phyloP scores from a whole-genome alignment of 805 yeast species.

The Jamesozyma gamospora region DNA sequence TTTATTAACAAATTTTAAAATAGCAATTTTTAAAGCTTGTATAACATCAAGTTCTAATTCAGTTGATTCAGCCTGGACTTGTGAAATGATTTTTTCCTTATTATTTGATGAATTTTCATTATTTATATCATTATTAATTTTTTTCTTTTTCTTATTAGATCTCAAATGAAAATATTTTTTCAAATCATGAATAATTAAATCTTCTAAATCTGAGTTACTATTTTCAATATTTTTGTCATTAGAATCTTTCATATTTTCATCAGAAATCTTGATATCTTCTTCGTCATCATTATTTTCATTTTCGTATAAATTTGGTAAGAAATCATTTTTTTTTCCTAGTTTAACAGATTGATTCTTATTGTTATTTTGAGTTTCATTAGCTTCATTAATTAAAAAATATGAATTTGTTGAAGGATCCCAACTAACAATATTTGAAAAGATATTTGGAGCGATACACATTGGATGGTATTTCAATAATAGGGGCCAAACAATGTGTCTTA shows the following conservation, averaged over 20 bases:
- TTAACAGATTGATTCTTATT: not conserved
- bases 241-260: not conserved
- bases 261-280: not conserved
- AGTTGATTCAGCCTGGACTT: too few species aligned
- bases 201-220: constrained; percentile 15
- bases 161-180: constrained; percentile 42
- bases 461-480: constrained; percentile 73
- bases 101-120: too few species aligned
- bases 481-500: constrained; percentile 80
- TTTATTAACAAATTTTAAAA: constrained; percentile 54
- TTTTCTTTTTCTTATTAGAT: constrained; percentile 1
- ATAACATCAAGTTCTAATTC: constrained; percentile 33
- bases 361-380: not conserved
- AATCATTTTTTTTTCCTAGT: not conserved
- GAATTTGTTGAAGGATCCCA: constrained; percentile 19
- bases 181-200: constrained; percentile 47
- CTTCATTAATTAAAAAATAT: constrained; percentile 2
- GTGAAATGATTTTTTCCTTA: too few species aligned
- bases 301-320: constrained; percentile 3
- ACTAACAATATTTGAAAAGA: constrained; percentile 43
- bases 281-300: constrained; percentile 4
- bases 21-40: constrained; percentile 47
- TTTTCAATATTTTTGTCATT: not conserved
- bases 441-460: constrained; percentile 65
- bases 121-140: too few species aligned